Evolutionary conservation across 75 land plant genomes (phyloP).

Genomic region (Ceratopteris richardii): DNA sequence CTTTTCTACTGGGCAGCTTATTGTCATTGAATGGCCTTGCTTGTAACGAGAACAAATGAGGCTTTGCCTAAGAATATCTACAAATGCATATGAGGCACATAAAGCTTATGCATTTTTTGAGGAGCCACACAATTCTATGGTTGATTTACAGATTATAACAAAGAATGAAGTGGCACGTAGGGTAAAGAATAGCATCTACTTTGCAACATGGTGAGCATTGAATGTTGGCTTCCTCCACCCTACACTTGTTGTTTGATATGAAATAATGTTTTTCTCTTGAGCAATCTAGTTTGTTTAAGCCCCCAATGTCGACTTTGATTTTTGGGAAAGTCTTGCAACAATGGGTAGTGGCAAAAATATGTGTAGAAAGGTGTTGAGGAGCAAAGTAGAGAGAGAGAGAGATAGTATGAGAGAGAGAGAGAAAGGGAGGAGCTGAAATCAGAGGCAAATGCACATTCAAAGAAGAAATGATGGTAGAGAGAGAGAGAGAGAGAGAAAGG

Average conservation of each 20-base stretch:
- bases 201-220: constrained; percentile 71
- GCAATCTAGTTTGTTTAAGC: constrained; percentile 34
- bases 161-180: constrained; percentile 10
- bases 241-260: constrained; percentile 54
- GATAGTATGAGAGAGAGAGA: no score
- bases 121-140: constrained; percentile 1
- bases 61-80: not conserved
- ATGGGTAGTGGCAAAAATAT: no score
- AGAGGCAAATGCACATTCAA: no score
- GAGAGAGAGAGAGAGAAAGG: no score
- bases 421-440: no score
- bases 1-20: not conserved
- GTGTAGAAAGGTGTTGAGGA: no score
- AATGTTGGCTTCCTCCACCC: constrained; percentile 71
- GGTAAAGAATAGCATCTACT: constrained; percentile 72
- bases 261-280: constrained; percentile 61
- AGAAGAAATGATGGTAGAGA: no score
- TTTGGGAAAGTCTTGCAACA: constrained; percentile 54
- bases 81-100: constrained; percentile 41
- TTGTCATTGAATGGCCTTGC: not conserved
- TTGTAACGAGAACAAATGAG: not conserved
- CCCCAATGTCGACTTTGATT: constrained; percentile 55
- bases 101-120: constrained; percentile 14
- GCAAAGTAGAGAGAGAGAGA: no score
- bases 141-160: constrained; percentile 4